Evolutionary conservation across 306 rosid genomes (phyloP), one percentile per base, ranked within the genome.

Genomic region (Acacia crassicarpa): DNA sequence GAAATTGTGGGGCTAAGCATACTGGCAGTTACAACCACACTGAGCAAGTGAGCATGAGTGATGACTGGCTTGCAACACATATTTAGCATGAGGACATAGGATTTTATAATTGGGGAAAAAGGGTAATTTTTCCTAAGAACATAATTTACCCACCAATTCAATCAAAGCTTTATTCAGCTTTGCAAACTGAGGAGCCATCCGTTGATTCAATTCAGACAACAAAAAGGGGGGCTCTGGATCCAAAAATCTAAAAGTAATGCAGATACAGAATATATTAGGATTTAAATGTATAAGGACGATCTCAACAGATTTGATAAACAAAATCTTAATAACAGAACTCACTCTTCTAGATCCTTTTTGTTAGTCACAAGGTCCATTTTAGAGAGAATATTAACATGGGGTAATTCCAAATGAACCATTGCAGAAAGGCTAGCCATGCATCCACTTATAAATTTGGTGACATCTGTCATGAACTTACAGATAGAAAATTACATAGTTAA

Each of bases 371-470:
- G 98, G 87, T 95, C 98, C 98, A 95, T 90, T 83, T 95, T 92
- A 76, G 99, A 91, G 83, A 93, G 99, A 81, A 95, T 92, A 88
- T 93, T 95, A 72, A 93, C 91, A 87, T 95, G 99, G 23, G 97
- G 97, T 40, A 95, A 58, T 87, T 95, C 98, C 84, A 91, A 97
- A 76, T 93, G 98, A 78, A 95, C 80, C 93, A 91, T 90, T 68
- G 97, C 96, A 80, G 97, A 91, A 81, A 93, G 97, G 44, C 88
- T 84, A 59, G 96, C 87, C 93, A 95, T 93, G 87, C 99, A 93
- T 80, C 98, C 98, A 83, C 97, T 95, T 25, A 95, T 93, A 72
- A 95, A 95, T 92, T 95, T 93, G 54, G 99, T 93, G 67, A 95
- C 90, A 90, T 95, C 99, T 11, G 92, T 88, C 91, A 91, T 87